Base-by-base conservation (phyloP, 2,329 filamentous ascomycete genomes). In the Diaporthe citri region DNA sequence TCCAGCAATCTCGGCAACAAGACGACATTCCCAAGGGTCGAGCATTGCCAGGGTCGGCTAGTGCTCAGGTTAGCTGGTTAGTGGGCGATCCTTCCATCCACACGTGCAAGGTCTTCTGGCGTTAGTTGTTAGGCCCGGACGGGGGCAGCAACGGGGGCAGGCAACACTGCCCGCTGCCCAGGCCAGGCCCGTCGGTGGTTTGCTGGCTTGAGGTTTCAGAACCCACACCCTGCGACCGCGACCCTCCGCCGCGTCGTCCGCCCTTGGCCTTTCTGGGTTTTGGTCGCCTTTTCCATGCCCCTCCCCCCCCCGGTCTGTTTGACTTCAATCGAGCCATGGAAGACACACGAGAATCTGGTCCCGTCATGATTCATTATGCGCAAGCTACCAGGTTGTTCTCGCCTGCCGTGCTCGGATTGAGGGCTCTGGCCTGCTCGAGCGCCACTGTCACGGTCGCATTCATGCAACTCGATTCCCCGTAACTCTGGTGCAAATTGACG, bases 391-490 rank as follows among this genome's bases (percentile, higher is more conserved):
- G 64, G 64, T 39, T 67, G 34, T 67, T 52, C 28, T 39, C 43
- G 62, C 28, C 22, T 28, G 64, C 15, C 64, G 31, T 52, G 64
- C 64, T 52, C 46, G 64, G 22, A n/a, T 55, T 13, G 28, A 69
- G 64, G 48, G 22, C 34, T 69, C 64, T 69, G 64, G 34, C 9
- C 60, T 13, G 48, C n/a, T 55, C 17, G 34, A 17, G 31, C 64
- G 64, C 64, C 64, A 69, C 64, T 69, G 64, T 69, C 64, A 69
- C 64, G 31, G 64, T 69, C 64, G 48, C 64, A 69, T 69, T 69
- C 64, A 69, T 69, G 64, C 64, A 55, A 55, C 48, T 69, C 48
- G 48, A 28, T 20, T 28, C 48, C 46, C 64, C 51, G n/a, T 31
- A 69, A 39, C 64, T 69, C 20, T 39, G 48, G 34, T 20, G 28